Evolutionary conservation across 495 filamentous ascomycete genomes (phyloP), one percentile per base, ranked within the genome.

Genomic region (Podospora fimiseda): DNA sequence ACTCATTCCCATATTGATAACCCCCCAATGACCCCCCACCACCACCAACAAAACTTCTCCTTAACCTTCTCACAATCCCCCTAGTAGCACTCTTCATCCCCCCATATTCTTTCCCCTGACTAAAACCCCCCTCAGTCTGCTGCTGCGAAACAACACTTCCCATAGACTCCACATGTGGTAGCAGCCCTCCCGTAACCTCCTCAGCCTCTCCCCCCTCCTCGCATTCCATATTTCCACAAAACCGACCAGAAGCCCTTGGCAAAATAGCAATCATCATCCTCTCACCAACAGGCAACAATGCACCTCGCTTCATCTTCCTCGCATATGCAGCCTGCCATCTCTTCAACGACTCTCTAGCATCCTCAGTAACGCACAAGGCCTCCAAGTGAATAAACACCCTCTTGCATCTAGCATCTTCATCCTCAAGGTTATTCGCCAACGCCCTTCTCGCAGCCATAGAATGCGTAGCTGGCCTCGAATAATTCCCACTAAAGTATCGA

Each of bases 301-400:
- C 22, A 21, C 52, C 40, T 19, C 59, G 54, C 1, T 59, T 43
- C 33, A 58, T 59, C 7, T 43, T 43, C 9, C 66, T 61, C 27
- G 75, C 71, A 61, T 75, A 82, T 11, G 22, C 48, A 15, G 72
- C 60, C 51, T 74, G 75, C 64, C 73, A 83, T 9, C 48, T 51
- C 19, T 61, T 64, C 27, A 85, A 57, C 37, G 78, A 81, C 2
- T 42, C 41, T 18, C 65, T 71, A 15, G 81, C 79, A 37, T 76
- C 74, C 3, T 67, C 63, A 0, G 76, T 82, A 27, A 51, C 48
- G 59, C 80, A 85, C 0, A 73, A 47, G 0, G 62, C 58, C 14
- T 76, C 67, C 1, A 85, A 62, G 23, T 74, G 64, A 21, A 60
- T 46, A 56, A 82, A 78, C 4, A 78, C 74, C 37, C 76, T 74